phyloP scores from a whole-genome alignment of 1,139 yeast species.

The Yamadazyma mexicana region DNA sequence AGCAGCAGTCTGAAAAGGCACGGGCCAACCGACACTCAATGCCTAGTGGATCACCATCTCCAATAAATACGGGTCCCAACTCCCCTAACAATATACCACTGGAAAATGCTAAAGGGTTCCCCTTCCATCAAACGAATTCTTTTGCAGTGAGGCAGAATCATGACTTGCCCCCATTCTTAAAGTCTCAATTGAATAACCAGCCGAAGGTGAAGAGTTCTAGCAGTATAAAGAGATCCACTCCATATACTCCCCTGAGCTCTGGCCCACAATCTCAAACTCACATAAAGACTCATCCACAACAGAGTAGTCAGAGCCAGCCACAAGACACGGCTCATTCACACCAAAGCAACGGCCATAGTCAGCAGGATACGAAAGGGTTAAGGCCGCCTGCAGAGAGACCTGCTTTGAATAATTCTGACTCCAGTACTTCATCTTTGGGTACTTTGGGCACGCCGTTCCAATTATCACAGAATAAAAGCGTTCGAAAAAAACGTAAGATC shows the following conservation, averaged over 20 bases:
- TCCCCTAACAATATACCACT: neutral
- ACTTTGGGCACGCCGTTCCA: slow-evolving; percentile 12
- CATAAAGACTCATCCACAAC: neutral
- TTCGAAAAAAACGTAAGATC: slow-evolving; percentile 32
- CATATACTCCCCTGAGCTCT: neutral
- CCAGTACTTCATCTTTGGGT: neutral
- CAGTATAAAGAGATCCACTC: slow-evolving; percentile 7
- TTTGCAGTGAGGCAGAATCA: slow-evolving; percentile 8
- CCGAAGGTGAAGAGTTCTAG: slow-evolving; percentile 11
- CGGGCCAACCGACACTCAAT: slow-evolving; percentile 10
- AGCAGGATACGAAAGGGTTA: neutral
- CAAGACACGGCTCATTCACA: too few species aligned
- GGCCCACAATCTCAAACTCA: neutral
- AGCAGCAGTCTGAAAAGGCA: slow-evolving; percentile 8
- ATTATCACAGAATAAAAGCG: slow-evolving; percentile 14
- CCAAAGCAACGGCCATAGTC: too few species aligned
- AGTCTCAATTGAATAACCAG: slow-evolving; percentile 6
- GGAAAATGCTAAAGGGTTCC: slow-evolving; percentile 4
- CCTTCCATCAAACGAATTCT: slow-evolving; percentile 12
- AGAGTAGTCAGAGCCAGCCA: too few species aligned
- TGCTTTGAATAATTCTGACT: neutral
- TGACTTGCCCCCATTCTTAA: slow-evolving; percentile 10
- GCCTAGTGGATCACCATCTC: slow-evolving; percentile 9
- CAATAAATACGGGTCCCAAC: slow-evolving; percentile 10
- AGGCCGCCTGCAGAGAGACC: slow-evolving; percentile 1